These are phyloP conservation scores for Penicillium sp. DNA, from an alignment of 2,329 filamentous ascomycete genomes.

Conservation along the genomic window DNA sequence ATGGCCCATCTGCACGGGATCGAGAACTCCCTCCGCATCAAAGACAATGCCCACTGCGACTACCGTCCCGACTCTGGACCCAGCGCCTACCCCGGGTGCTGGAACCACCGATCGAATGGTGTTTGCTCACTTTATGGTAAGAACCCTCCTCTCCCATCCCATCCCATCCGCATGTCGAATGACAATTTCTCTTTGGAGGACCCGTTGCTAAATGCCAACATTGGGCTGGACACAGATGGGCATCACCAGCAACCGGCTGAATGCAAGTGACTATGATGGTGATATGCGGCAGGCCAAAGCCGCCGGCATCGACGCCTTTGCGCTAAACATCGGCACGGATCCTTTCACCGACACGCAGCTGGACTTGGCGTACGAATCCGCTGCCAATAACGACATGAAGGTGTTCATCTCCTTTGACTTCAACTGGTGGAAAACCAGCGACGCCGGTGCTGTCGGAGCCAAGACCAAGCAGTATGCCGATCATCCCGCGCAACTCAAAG, in stretches of 20 bases:
- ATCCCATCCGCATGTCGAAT: no score
- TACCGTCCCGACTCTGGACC: no score
- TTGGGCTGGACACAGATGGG: slow-evolving; percentile 33
- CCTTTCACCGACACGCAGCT: slow-evolving; percentile 43
- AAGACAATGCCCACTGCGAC: slow-evolving; percentile 1
- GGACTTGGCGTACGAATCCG: slow-evolving; percentile 45
- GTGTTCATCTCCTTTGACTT: slow-evolving; percentile 56
- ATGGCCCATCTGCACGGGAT: slow-evolving; percentile 8
- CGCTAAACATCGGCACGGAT: slow-evolving; percentile 47
- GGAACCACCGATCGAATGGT: slow-evolving; percentile 27
- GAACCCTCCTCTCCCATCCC: neutral
- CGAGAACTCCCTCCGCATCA: neutral
- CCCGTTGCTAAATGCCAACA: no score
- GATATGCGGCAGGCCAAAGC: slow-evolving; percentile 45
- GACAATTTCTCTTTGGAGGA: no score
- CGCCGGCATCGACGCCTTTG: slow-evolving; percentile 45
- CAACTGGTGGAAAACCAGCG: slow-evolving; percentile 41
- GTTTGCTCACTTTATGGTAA: slow-evolving; percentile 43
- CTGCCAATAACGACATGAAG: slow-evolving; percentile 44
- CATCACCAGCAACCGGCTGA: slow-evolving; percentile 41
- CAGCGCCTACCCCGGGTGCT: no score
- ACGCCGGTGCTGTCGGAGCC: slow-evolving; percentile 39
- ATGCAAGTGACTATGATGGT: slow-evolving; percentile 42
- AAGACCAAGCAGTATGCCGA: slow-evolving; percentile 45
- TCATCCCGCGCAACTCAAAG: slow-evolving; percentile 43